Evolutionary conservation across 257 asterid species (phyloP), one percentile per base, ranked within the genome.

Genomic region (Salvia miltiorrhiza): DNA sequence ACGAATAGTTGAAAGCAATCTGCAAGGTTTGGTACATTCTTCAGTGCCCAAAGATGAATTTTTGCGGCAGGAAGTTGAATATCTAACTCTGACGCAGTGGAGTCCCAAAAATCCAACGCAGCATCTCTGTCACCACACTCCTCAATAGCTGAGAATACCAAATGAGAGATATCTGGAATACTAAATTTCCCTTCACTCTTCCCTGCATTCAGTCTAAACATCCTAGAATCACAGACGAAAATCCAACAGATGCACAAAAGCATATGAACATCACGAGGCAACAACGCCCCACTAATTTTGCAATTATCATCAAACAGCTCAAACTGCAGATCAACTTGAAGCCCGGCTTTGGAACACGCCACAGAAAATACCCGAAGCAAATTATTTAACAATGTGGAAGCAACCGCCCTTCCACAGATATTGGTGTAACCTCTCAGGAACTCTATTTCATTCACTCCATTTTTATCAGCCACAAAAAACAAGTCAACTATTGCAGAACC

Each of bases 391-490:
- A 79, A 87, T 28, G 87, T 55, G 11, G 99, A 91, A 75, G 95
- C 80, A 70, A 66, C 82, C 4, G 78, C 66, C 71, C 96, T 84
- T 19, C 89, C 83, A 26, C 97, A 94, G 74, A 94, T 86, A 45
- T 84, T 86, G 5, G 82, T 82, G 76, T 84, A 89, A 14, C 97
- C 97, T 76, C 72, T 84, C 82, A 91, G 72, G 85, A 91, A 94
- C 80, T 94, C 96, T 48, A 87, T 39, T 95, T 94, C 83, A 78
- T 49, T 84, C 43, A 89, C 81, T 64, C 88, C 95, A 68, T 86
- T 77, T 68, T 93, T 82, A 65, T 77, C 95, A 33, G 81, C 59
- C 58, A 76, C 77, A 73, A 94, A 91, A 60, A 83, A 90, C 41
- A 82, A 73, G 77, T 94, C 97, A 56, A 91, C 86, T 44, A 90